Percentiles rank a stretch among this genome's conserved stretches.
Conservation (phyloP, 352 stramenopile genomes). For the Globisporangium acanthophoron region DNA sequence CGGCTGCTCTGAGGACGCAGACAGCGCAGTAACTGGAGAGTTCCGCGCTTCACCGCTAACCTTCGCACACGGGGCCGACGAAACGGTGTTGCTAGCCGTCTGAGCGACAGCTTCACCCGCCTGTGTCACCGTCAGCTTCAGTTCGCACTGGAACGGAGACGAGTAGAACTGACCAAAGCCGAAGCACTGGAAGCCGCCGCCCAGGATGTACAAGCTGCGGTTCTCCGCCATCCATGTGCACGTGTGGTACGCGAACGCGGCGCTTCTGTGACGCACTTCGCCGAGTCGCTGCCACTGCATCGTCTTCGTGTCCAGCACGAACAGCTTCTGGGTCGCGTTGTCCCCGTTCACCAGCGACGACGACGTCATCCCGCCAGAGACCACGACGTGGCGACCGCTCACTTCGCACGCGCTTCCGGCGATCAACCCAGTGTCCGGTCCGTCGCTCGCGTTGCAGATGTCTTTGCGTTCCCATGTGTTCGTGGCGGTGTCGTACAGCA, state of each 20-base stretch:
- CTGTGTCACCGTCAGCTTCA: constrained; percentile 24
- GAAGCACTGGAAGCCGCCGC: constrained; percentile 81
- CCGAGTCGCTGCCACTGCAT: constrained; percentile 52
- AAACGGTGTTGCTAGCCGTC: background rate
- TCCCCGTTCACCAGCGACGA: constrained; percentile 27
- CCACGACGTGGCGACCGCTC: constrained; percentile 45
- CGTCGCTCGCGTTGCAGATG: constrained; percentile 30
- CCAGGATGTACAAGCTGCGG: constrained; percentile 44
- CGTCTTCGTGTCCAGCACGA: constrained; percentile 35
- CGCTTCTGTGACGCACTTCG: constrained; percentile 37
- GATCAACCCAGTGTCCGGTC: constrained; percentile 35
- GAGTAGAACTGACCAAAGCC: constrained; percentile 83
- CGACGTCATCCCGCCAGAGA: constrained; percentile 54
- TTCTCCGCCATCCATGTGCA: constrained; percentile 41
- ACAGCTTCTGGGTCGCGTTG: constrained; percentile 47
- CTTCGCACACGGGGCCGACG: background rate
- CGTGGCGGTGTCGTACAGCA: constrained; percentile 51
- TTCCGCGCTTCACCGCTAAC: no score
- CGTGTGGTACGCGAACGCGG: constrained; percentile 52
- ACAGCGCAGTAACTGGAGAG: background rate
- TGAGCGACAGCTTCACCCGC: background rate
- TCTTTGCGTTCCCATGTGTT: constrained; percentile 30
- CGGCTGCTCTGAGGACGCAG: constrained; percentile 7
- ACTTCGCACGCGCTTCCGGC: constrained; percentile 39
- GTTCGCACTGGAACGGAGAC: constrained; percentile 43